Evolutionary conservation across 345 rosid genomes (phyloP).

Genomic region (Cochlearia excelsa): DNA sequence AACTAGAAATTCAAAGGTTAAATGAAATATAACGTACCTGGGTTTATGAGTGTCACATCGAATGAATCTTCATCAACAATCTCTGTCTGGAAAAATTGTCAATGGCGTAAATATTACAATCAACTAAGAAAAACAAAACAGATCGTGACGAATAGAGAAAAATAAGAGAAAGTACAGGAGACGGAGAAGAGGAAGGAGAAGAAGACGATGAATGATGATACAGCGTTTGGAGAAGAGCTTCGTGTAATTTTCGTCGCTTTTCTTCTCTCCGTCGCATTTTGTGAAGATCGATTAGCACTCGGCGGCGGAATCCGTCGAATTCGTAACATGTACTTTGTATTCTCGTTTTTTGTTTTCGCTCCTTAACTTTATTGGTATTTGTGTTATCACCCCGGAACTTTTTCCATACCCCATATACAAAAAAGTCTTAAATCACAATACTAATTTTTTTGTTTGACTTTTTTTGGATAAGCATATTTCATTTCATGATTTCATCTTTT

Average conservation of each 20-base stretch:
- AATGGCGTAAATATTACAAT: background rate
- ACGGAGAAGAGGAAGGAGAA: slow-evolving; percentile 18
- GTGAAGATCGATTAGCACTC: background rate
- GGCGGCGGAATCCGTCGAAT: background rate
- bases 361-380: background rate
- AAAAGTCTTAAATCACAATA: background rate
- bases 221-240: slow-evolving; percentile 58
- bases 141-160: background rate
- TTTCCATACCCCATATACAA: no score
- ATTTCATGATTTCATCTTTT: slow-evolving; percentile 9
- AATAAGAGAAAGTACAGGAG: background rate
- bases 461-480: background rate
- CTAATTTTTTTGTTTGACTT: slow-evolving; percentile 25
- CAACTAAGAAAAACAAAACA: background rate
- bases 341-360: background rate
- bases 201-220: slow-evolving; percentile 51
- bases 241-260: slow-evolving; percentile 57
- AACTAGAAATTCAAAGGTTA: background rate
- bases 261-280: slow-evolving; percentile 53
- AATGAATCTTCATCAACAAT: slow-evolving; percentile 31
- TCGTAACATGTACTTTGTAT: no score
- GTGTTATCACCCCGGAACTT: background rate
- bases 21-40: slow-evolving; percentile 39
- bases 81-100: slow-evolving; percentile 14
- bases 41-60: slow-evolving; percentile 40